Evolutionary conservation across 2,329 filamentous ascomycete genomes (phyloP), one percentile per base, ranked within the genome.

Genomic region (Pseudopyricularia javanii): DNA sequence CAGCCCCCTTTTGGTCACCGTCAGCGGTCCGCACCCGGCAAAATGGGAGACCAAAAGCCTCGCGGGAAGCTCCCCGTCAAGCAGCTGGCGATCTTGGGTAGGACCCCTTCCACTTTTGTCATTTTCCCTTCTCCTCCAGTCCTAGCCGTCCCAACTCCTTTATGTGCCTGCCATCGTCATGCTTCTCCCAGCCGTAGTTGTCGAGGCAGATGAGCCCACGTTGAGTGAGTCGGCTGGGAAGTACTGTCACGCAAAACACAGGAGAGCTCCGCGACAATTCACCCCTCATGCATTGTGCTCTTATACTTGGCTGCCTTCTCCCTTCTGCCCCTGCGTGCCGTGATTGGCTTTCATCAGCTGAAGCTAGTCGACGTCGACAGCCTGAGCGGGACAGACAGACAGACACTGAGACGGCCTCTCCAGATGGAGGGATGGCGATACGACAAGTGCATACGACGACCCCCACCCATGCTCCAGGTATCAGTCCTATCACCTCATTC

Each of bases 1-100:
- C n/a, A n/a, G n/a, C n/a, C n/a, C n/a, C n/a, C n/a, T n/a, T n/a
- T n/a, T n/a, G n/a, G n/a, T n/a, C n/a, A n/a, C n/a, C n/a, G n/a
- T n/a, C n/a, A 43, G 22, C 37, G n/a, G 17, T 22, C 14, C 17
- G 17, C n/a, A 43, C 3, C 24, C 9, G 28, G 3, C 24, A 47
- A 15, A 52, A 60, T 60, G 59, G 30, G 52, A 7, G 30, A 50
- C 9, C 32, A 37, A 60, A 53, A 58, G 58, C 55, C 60, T 58
- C 67, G 65, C 57, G 77, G 81, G 26, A 86, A 82, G 72, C 75
- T 93, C 74, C 88, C 88, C 1, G 74, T 80, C 43, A 79, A 83
- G 75, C 88, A 94, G 70, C 74, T 94, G 62, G 71, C 82, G 45
- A 90, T 94, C 63, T 71, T 94, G 57, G 83, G 86, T 90, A 76